Evolutionary conservation across 2,329 filamentous ascomycete species (phyloP).

Genomic region (Aspergillus luchuensis): DNA sequence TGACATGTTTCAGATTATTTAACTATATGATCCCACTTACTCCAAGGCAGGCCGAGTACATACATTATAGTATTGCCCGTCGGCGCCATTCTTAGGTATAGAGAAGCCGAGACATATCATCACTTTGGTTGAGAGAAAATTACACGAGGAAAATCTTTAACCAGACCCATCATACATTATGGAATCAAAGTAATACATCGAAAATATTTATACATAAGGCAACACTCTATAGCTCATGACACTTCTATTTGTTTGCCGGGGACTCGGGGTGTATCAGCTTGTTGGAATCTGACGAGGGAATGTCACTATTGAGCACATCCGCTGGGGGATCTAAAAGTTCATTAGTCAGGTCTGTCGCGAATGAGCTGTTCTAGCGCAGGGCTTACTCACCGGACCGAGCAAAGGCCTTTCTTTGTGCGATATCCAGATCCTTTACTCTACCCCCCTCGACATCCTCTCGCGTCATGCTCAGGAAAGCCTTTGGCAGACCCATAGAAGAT

Average conservation of each 20-base stretch:
- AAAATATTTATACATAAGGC: slow-evolving; percentile 30
- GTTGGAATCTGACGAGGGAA: slow-evolving; percentile 33
- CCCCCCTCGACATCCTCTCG: slow-evolving; percentile 63
- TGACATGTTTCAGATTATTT: too few species aligned
- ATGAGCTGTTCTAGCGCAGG: background rate
- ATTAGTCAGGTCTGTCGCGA: background rate
- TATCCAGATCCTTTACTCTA: slow-evolving; percentile 48
- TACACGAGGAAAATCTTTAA: too few species aligned
- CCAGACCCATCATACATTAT: background rate
- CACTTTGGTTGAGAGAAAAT: background rate
- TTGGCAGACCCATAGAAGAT: slow-evolving; percentile 62
- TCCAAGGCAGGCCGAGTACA: too few species aligned
- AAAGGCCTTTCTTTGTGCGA: slow-evolving; percentile 43
- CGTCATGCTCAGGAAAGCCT: slow-evolving; percentile 58
- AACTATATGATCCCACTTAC: too few species aligned
- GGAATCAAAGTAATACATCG: slow-evolving; percentile 16
- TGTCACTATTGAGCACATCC: slow-evolving; percentile 49
- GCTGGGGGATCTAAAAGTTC: slow-evolving; percentile 18
- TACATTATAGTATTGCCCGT: too few species aligned
- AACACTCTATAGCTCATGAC: slow-evolving; percentile 16
- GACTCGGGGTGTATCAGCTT: slow-evolving; percentile 48
- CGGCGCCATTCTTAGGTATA: too few species aligned
- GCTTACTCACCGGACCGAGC: slow-evolving; percentile 44
- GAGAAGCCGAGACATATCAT: too few species aligned
- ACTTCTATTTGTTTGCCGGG: slow-evolving; percentile 51